Evolutionary conservation across 164 flowering plant genomes (phyloP).

Genomic region (Paratinospora sagittata): DNA sequence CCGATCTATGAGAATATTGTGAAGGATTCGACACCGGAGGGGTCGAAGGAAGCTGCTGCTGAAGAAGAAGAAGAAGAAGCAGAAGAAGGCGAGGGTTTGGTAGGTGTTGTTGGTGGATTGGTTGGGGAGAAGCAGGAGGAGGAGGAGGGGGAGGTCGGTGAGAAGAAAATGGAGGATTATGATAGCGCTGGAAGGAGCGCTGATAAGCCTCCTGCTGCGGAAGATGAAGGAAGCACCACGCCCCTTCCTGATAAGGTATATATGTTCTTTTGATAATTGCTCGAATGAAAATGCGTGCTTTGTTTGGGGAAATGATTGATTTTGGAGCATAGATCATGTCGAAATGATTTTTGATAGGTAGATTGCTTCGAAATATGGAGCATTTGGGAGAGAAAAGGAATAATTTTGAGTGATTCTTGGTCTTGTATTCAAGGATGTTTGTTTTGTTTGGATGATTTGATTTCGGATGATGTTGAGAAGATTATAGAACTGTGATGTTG

Average conservation of each 20-base stretch:
- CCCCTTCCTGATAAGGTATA: conserved; percentile 81
- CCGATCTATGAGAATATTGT: conserved; percentile 19
- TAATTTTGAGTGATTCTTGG: no score
- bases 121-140: conserved; percentile 11
- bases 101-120: not conserved
- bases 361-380: no score
- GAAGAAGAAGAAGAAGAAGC: conserved; percentile 16
- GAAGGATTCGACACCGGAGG: conserved; percentile 12
- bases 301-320: not conserved
- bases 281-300: not conserved
- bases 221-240: conserved; percentile 68
- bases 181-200: conserved; percentile 62
- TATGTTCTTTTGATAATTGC: not conserved
- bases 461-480: not conserved
- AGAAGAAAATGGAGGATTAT: conserved; percentile 54
- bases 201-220: conserved; percentile 47
- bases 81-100: conserved; percentile 19
- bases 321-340: not conserved
- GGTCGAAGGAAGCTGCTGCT: conserved; percentile 11
- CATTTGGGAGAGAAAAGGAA: no score
- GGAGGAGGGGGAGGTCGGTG: conserved; percentile 28
- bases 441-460: not conserved
- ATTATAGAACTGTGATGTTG: not conserved
- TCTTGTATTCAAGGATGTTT: no score
- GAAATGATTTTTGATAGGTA: no score